phyloP scores from a whole-genome alignment of 108 stramenopile species.

The Epithemia pelagica region DNA sequence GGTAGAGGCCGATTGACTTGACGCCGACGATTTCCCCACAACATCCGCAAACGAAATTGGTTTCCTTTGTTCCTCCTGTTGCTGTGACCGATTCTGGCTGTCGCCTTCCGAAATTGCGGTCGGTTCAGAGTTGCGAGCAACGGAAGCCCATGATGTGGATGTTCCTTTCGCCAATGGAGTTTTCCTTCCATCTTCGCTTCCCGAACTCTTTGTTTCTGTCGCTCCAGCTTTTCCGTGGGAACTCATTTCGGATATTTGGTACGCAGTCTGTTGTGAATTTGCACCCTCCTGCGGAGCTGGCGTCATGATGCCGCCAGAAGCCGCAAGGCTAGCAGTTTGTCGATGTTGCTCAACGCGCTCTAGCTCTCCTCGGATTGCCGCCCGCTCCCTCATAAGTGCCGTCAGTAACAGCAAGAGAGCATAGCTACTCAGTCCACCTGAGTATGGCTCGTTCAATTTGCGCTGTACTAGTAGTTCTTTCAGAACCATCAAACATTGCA shows the following conservation, averaged over 20 bases:
- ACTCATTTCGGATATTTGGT: no score
- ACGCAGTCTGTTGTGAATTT: no score
- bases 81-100: neutral
- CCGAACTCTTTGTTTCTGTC: neutral
- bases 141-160: constrained; percentile 20
- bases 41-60: constrained; percentile 4
- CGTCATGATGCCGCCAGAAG: no score
- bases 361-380: constrained; percentile 64
- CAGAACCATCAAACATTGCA: constrained; percentile 78
- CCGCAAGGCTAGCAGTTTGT: constrained; percentile 27
- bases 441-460: constrained; percentile 91
- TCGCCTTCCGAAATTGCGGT: neutral
- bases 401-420: constrained; percentile 84
- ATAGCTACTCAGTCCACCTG: constrained; percentile 93
- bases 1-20: neutral
- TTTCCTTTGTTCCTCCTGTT: neutral
- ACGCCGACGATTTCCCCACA: neutral
- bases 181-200: neutral
- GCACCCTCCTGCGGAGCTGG: no score
- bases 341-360: constrained; percentile 63
- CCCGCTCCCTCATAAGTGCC: constrained; percentile 72
- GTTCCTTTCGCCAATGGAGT: neutral
- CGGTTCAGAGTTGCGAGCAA: constrained; percentile 12
- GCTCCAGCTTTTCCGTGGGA: no score
- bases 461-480: constrained; percentile 86